These are phyloP conservation scores for Gleditsia sinensis DNA, from an alignment of 306 rosid genomes.

Conservation along the genomic window DNA sequence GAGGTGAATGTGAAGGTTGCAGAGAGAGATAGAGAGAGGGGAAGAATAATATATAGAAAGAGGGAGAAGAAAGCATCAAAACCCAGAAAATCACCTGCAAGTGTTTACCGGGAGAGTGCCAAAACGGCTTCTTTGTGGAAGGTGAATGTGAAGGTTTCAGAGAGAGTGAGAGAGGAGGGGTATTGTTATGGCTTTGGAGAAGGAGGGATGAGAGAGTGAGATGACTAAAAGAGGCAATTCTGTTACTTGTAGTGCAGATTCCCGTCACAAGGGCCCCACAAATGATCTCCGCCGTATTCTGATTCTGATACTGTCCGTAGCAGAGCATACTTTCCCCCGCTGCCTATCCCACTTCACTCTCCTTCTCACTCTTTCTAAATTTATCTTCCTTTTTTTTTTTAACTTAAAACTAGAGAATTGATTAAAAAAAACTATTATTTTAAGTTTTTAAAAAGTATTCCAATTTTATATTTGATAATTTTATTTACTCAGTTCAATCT, in stretches of 20 bases:
- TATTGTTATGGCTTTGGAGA: not conserved
- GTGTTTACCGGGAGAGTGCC: no score
- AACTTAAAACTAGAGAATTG: no score
- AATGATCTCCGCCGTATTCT: constrained; percentile 20
- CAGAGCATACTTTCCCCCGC: not conserved
- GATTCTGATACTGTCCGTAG: not conserved
- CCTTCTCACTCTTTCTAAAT: not conserved
- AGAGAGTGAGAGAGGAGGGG: not conserved
- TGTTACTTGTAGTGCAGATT: constrained; percentile 27
- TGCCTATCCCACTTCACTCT: not conserved
- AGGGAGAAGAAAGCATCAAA: not conserved
- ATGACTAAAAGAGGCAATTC: constrained; percentile 23
- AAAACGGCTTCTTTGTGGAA: not conserved
- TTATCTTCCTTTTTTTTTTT: not conserved
- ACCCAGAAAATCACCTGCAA: not conserved
- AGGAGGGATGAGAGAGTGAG: not conserved
- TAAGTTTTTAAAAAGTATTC: no score
- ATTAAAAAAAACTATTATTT: no score
- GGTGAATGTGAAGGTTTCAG: not conserved
- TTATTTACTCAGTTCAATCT: no score
- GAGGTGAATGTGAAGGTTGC: not conserved
- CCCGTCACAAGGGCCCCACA: constrained; percentile 31
- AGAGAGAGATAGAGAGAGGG: not conserved
- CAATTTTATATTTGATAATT: no score
- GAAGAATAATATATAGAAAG: not conserved